Evolutionary conservation across 2,329 filamentous ascomycete species (phyloP), one percentile per base, ranked within the genome.

Genomic region (Ceratocystis albifundus): DNA sequence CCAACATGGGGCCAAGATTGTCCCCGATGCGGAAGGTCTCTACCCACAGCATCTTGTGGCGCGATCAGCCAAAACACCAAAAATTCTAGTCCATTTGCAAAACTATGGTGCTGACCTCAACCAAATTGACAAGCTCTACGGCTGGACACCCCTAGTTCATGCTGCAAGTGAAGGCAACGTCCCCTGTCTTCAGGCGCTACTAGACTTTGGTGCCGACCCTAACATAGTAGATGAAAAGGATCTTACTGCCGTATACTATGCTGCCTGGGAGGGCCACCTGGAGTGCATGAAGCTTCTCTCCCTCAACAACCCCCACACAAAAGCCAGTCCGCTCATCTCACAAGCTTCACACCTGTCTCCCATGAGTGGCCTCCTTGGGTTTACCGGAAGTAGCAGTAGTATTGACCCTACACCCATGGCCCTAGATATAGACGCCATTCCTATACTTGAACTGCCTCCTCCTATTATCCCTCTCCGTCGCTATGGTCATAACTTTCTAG

Each of bases 11-110:
- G 90, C 93, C 4, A 82, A 84, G 66, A 88, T 99, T 68, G 79
- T 96, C n/a, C 87, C 94, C 7, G 94, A 99, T 76, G 94, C 94
- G 1, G 94, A 99, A 78, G 94, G 94, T 0, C 80, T 99, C 10
- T 99, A 90, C 73, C 94, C 94, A n/a, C 94, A 97, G 74, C 94
- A 99, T 76, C 83, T 97, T 44, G 93, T 97, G 22, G 93, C 94
- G 28, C 84, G 94, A 66, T 94, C 93, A 36, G 90, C 90, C 2
- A 87, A 92, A 72, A 88, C 86, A 0, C 88, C 91, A 0, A 82
- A 89, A 65, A 82, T 96, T 32, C 80, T 97, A 10, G 78, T 92
- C 15, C 80, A 96, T 48, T 80, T 99, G 12, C 88, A 91, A 74
- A 81, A 88, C 63, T 92, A 94, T 72, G 92, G 92, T 1, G 93